Evolutionary conservation across 208 protist species (phyloP).

Genomic region (Tritrichomonas musculus): DNA sequence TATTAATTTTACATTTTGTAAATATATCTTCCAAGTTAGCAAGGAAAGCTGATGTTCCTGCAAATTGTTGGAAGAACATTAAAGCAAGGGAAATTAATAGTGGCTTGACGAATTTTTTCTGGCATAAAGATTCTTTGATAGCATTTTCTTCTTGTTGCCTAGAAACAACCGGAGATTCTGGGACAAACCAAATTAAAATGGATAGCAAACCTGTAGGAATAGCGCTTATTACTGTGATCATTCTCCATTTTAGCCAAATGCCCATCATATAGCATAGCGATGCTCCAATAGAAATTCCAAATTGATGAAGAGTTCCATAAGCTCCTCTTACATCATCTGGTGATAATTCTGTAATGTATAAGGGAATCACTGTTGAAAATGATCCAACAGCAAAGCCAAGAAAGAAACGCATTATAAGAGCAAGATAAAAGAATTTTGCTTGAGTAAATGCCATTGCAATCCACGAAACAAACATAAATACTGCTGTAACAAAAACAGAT

Average conservation of each 20-base stretch:
- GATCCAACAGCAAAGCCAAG: background rate
- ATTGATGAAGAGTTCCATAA: constrained; percentile 10
- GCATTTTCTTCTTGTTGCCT: background rate
- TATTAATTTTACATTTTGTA: background rate
- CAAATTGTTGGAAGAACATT: constrained; percentile 32
- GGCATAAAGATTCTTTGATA: background rate
- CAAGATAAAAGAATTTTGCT: background rate
- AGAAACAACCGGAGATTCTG: background rate
- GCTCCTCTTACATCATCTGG: background rate
- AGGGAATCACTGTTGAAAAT: background rate
- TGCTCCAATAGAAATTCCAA: background rate
- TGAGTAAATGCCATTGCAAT: background rate
- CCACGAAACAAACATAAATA: background rate
- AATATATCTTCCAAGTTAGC: background rate
- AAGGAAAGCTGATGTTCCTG: background rate
- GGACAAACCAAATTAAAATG: background rate
- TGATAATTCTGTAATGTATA: background rate
- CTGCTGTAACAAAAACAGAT: background rate
- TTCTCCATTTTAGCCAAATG: background rate
- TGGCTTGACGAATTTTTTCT: background rate
- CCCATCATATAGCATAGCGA: background rate
- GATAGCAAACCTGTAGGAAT: background rate
- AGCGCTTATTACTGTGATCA: background rate
- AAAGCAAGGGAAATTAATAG: background rate
- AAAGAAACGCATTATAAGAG: background rate